Conservation (phyloP, 257 asterid species). For the Scutellaria minor region DNA sequence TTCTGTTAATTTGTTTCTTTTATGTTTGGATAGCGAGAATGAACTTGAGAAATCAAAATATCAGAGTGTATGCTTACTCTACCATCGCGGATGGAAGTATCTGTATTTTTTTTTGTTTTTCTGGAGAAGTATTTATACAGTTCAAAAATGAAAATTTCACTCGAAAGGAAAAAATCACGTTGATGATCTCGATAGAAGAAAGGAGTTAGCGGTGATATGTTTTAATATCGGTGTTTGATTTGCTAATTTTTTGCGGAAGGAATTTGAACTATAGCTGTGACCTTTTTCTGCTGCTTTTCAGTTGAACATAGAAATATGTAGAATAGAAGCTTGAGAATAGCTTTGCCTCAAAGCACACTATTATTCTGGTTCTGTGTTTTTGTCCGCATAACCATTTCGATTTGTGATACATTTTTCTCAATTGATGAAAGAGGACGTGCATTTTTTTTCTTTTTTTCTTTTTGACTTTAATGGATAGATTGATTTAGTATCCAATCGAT, state of each 20-base stretch:
- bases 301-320: background rate
- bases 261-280: background rate
- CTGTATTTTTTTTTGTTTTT: background rate
- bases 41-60: too few species aligned
- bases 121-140: background rate
- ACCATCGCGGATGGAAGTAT: background rate
- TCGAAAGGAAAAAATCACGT: background rate
- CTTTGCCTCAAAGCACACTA: background rate
- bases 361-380: background rate
- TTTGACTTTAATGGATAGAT: background rate
- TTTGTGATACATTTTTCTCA: constrained; percentile 2
- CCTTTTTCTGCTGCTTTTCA: constrained; percentile 4
- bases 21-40: background rate
- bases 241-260: constrained; percentile 14
- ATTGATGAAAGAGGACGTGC: background rate
- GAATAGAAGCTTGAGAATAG: constrained; percentile 7
- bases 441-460: background rate
- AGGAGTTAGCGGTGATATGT: constrained; percentile 2
- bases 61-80: background rate
- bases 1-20: constrained; percentile 25
- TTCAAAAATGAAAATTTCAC: background rate
- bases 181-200: constrained; percentile 4
- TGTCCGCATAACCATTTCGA: constrained; percentile 3
- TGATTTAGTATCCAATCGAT: background rate
- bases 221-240: constrained; percentile 4